phyloP scores from a whole-genome alignment of 179 eudicot species.

The Spinacia oleracea region DNA sequence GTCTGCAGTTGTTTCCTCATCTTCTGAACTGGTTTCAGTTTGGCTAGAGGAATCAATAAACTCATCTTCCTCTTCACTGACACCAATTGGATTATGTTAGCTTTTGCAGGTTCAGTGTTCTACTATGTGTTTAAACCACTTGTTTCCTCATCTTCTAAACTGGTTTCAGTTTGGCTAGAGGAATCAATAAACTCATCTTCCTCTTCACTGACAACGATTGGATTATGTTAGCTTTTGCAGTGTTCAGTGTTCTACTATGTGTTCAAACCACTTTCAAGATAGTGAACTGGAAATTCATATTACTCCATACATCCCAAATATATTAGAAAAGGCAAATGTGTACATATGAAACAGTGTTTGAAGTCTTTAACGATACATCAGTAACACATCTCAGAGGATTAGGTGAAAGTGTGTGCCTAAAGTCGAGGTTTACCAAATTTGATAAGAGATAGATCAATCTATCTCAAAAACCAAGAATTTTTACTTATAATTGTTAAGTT shows the following conservation, averaged over 20 bases:
- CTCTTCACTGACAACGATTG: not conserved
- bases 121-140: not conserved
- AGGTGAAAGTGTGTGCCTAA: too few relatives aligned
- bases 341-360: not conserved
- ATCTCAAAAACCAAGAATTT: not conserved
- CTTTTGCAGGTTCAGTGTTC: not conserved
- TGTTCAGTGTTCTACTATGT: not conserved
- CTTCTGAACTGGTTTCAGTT: not conserved
- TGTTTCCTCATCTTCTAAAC: slow-evolving; percentile 10
- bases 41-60: not conserved
- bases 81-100: not conserved
- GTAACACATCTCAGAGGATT: not conserved
- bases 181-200: not conserved
- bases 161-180: not conserved
- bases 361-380: not conserved
- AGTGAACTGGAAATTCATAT: too few relatives aligned
- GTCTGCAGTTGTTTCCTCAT: slow-evolving; percentile 5
- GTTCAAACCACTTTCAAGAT: not conserved
- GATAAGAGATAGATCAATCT: not conserved
- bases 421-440: too few relatives aligned
- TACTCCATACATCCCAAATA: too few relatives aligned
- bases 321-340: not conserved
- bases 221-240: not conserved
- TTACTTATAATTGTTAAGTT: not conserved
- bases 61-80: not conserved